Base-by-base conservation (phyloP, 2,329 filamentous ascomycete genomes). In the Claviceps sorghi region DNA sequence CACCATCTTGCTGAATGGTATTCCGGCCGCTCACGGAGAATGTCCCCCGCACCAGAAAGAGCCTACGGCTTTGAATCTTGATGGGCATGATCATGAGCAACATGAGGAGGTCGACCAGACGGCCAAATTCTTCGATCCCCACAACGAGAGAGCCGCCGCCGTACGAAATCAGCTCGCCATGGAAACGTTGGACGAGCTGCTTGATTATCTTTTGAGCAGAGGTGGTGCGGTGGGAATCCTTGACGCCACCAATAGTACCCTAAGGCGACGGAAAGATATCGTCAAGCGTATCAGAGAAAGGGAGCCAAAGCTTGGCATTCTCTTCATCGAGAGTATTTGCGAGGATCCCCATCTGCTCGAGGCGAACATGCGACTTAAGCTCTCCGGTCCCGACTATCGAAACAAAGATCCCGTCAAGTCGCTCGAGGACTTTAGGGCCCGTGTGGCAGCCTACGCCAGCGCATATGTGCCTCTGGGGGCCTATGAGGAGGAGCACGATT, bases 321-420 rank as follows among this genome's bases (percentile, higher is more conserved):
- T 98, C 11, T 98, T 97, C 66, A 84, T 98, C 30, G 93, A 98
- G 71, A 95, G 88, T 61, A 85, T 94, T 50, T 98, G 93, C 67
- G 77, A 88, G 55, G 90, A 97, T 60, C 76, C 86, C 54, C 80
- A 80, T 67, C 73, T 97, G 29, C 75, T 97, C 40, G 90, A 97
- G 67, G 88, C 90, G 19, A 97, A 97, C 64, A 97, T 97, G 89
- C 88, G 91, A 30, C 73, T 97, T 56, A 97, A 97, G 73, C 80
- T 97, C 7, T 94, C 88, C 3, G 93, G 93, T 0, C 93, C 93
- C 0, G 93, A 98, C 67, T 98, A 98, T 72, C 88, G 85, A 62
- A 88, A 88, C 64, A 94, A 95, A 69, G 91, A 98, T 61, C 91
- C 93, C 0, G 71, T 80, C 52, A 82, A 86, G 62, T 90, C 93